phyloP scores from a whole-genome alignment of 23 red algal species.

The Gracilaria gracilis region DNA sequence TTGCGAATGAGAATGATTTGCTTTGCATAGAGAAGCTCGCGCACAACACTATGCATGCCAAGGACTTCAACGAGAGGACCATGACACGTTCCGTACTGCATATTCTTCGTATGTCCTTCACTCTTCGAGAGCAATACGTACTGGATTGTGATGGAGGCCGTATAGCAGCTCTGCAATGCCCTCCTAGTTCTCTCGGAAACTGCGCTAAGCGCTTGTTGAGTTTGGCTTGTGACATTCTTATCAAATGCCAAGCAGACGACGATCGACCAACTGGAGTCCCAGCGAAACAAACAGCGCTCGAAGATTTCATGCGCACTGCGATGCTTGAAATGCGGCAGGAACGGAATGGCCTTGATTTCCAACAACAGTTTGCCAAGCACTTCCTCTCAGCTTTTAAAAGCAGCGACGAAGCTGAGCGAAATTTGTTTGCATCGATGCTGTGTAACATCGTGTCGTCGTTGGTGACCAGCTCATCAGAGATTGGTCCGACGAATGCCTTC shows the following conservation, averaged over 20 bases:
- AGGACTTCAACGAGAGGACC: neutral
- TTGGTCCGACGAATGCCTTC: neutral
- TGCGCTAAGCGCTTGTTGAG: neutral
- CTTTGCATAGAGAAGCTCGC: constrained; percentile 24
- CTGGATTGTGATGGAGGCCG: constrained; percentile 1
- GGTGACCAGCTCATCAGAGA: neutral
- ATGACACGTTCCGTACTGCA: constrained; percentile 9
- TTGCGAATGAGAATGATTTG: constrained; percentile 26
- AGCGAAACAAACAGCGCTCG: constrained; percentile 13
- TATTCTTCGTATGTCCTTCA: constrained; percentile 28
- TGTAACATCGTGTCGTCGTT: constrained; percentile 18
- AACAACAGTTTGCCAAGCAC: neutral
- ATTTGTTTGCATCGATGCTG: constrained; percentile 18
- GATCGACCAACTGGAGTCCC: constrained; percentile 5
- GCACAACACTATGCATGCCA: neutral
- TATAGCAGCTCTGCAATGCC: neutral
- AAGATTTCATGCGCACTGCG: constrained; percentile 3
- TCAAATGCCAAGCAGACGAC: neutral
- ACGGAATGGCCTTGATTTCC: neutral
- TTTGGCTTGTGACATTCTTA: neutral
- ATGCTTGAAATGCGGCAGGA: constrained; percentile 19
- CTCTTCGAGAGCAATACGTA: constrained; percentile 9
- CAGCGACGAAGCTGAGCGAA: constrained; percentile 22
- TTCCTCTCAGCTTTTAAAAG: constrained; percentile 2
- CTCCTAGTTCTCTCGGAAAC: neutral